A percentile compares a stretch with the other conserved stretches of the same genome.
These are phyloP conservation scores for Macrophomina pseudophaseolina DNA, from an alignment of 2,329 filamentous ascomycete species.

Conservation along the genomic window DNA sequence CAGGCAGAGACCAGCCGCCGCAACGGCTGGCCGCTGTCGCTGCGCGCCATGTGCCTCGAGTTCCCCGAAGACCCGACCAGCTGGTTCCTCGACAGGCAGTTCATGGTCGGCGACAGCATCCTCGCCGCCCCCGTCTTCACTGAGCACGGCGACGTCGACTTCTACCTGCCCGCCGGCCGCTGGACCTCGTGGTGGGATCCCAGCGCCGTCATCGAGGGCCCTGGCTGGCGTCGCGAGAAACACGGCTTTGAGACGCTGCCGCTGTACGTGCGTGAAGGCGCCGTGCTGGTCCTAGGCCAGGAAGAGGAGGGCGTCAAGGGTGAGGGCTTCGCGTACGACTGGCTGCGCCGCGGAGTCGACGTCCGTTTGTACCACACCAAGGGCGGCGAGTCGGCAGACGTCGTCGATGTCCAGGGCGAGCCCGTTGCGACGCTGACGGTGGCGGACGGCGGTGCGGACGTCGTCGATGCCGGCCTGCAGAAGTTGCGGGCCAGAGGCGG, in stretches of 20 bases:
- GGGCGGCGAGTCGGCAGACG: conserved; percentile 39
- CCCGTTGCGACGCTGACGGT: conserved; percentile 39
- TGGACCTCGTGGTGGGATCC: conserved; percentile 59
- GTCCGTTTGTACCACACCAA: conserved; percentile 46
- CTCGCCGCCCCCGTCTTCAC: conserved; percentile 69
- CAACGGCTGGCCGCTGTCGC: conserved; percentile 63
- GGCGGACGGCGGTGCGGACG: conserved; percentile 32
- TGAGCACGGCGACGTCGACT: conserved; percentile 67
- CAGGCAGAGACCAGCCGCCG: conserved; percentile 57
- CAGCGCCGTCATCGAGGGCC: conserved; percentile 46
- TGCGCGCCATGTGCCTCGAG: conserved; percentile 71
- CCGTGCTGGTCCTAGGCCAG: conserved; percentile 47
- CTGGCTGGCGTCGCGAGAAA: conserved; percentile 51
- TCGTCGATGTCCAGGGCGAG: conserved; percentile 43
- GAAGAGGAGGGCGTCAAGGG: conserved; percentile 41
- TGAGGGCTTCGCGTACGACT: conserved; percentile 47
- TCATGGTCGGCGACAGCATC: conserved; percentile 71
- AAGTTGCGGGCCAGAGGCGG: background rate
- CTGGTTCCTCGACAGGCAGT: conserved; percentile 72
- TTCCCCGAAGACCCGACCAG: conserved; percentile 72
- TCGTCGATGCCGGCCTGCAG: conserved; percentile 9
- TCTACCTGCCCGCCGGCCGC: conserved; percentile 64
- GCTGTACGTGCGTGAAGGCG: conserved; percentile 48
- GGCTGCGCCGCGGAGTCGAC: conserved; percentile 44
- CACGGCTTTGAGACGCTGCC: conserved; percentile 48